A percentile compares a stretch with the other conserved stretches of the same genome.
Conservation (phyloP, 495 filamentous ascomycete genomes). For the Neurospora sp. region DNA sequence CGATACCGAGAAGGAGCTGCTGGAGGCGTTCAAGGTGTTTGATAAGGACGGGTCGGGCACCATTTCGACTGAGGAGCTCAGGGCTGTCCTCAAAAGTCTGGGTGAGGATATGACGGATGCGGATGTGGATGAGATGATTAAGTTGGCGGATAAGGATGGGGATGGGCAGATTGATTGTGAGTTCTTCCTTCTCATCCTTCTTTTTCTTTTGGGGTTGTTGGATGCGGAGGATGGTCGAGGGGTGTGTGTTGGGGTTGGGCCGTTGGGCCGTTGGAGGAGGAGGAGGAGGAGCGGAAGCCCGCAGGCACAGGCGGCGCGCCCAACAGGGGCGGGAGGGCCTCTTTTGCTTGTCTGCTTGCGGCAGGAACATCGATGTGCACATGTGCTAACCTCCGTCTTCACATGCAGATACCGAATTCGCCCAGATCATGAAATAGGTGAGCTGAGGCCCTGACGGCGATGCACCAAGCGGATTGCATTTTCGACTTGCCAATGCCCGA, state of each 20-base stretch:
- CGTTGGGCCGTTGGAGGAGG: neutral
- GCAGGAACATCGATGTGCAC: neutral
- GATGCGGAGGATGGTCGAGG: neutral
- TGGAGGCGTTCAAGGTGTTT: slow-evolving; percentile 39
- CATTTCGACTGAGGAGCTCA: slow-evolving; percentile 36
- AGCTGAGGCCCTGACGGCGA: neutral
- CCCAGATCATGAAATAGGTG: slow-evolving; percentile 64
- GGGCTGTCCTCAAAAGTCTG: slow-evolving; percentile 34
- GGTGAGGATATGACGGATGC: slow-evolving; percentile 37
- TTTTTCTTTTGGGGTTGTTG: neutral
- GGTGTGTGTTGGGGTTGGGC: neutral
- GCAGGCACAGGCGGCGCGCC: neutral
- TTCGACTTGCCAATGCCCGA: too few species aligned
- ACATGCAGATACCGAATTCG: slow-evolving; percentile 78
- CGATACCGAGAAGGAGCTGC: slow-evolving; percentile 36
- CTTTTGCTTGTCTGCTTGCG: neutral
- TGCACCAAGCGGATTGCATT: neutral
- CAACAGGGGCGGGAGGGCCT: neutral
- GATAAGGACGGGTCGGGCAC: slow-evolving; percentile 39
- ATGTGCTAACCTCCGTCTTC: slow-evolving; percentile 12
- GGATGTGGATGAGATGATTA: slow-evolving; percentile 41
- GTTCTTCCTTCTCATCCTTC: slow-evolving; percentile 1
- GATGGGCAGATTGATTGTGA: slow-evolving; percentile 41
- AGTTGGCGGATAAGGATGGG: slow-evolving; percentile 36
- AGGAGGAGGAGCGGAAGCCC: neutral